These are phyloP conservation scores for Elsinoe perseae DNA, from an alignment of 2,329 filamentous ascomycete genomes.

Conservation along the genomic window DNA sequence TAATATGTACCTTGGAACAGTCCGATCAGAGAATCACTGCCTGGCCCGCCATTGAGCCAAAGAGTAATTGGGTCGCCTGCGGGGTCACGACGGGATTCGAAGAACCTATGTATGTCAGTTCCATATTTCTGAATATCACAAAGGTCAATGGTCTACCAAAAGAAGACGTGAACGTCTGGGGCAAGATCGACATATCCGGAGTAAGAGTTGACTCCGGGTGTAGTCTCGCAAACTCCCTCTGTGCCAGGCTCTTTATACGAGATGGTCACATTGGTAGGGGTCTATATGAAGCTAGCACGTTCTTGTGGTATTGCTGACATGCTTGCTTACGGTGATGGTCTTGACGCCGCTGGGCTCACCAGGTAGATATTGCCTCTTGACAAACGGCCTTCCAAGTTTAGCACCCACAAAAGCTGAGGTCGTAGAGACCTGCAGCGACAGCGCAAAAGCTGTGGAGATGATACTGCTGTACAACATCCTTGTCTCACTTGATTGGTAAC, in stretches of 20 bases:
- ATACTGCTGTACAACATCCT: slow-evolving; percentile 14
- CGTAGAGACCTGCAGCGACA: slow-evolving; percentile 12
- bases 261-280: slow-evolving; percentile 39
- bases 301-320: too few relatives aligned
- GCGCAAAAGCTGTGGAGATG: slow-evolving; percentile 2
- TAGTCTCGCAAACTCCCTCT: slow-evolving; percentile 44
- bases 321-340: slow-evolving; percentile 28
- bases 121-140: neutral
- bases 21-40: slow-evolving; percentile 48
- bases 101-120: slow-evolving; percentile 35
- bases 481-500: neutral
- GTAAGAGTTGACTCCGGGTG: slow-evolving; percentile 45
- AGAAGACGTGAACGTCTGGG: slow-evolving; percentile 41
- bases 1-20: slow-evolving; percentile 41
- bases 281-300: slow-evolving; percentile 12
- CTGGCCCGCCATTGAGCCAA: slow-evolving; percentile 56
- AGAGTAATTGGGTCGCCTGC: slow-evolving; percentile 49
- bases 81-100: slow-evolving; percentile 51
- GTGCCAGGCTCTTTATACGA: slow-evolving; percentile 47
- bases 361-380: slow-evolving; percentile 27
- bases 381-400: slow-evolving; percentile 12
- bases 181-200: slow-evolving; percentile 34
- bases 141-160: slow-evolving; percentile 40
- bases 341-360: slow-evolving; percentile 38
- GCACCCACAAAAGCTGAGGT: slow-evolving; percentile 12